phyloP scores from a whole-genome alignment of 768 basidiomycete genomes.

The Russula sp. region DNA sequence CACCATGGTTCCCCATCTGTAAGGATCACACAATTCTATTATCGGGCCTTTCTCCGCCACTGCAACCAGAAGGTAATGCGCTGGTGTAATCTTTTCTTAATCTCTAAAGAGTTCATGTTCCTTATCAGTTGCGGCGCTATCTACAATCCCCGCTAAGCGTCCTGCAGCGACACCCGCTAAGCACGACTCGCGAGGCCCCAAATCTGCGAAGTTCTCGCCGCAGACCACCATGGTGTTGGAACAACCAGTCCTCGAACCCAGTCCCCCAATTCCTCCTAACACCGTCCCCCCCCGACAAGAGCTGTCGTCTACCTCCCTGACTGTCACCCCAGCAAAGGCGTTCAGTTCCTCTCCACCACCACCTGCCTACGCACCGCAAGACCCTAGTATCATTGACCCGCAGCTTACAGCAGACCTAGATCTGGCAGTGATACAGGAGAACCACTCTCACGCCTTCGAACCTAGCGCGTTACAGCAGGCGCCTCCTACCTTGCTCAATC shows the following conservation, averaged over 20 bases:
- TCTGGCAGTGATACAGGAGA: not conserved
- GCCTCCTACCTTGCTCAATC: not conserved
- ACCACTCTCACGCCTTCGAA: not conserved
- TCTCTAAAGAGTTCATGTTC: not conserved
- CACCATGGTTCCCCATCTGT: not conserved
- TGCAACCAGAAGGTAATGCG: constrained; percentile 18
- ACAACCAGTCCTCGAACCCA: not conserved
- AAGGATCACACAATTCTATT: not conserved
- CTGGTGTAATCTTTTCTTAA: not conserved
- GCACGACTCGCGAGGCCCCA: constrained; percentile 20
- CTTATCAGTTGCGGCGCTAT: not conserved
- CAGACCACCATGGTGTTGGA: no score
- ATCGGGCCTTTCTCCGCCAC: constrained; percentile 11
- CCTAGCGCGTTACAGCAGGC: not conserved
- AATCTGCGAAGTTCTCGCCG: constrained; percentile 13
- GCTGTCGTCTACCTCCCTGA: not conserved
- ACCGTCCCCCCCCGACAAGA: not conserved
- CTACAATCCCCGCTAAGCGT: constrained; percentile 18
- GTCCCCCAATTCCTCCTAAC: constrained; percentile 6
- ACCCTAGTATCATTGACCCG: not conserved
- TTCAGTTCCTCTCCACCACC: constrained; percentile 9
- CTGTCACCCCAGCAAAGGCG: not conserved
- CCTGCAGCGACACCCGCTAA: constrained; percentile 8
- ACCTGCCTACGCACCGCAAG: not conserved
- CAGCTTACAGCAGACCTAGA: constrained; percentile 1